phyloP scores from a whole-genome alignment of 352 stramenopile genomes.

The Elongisporangium prolatum region DNA sequence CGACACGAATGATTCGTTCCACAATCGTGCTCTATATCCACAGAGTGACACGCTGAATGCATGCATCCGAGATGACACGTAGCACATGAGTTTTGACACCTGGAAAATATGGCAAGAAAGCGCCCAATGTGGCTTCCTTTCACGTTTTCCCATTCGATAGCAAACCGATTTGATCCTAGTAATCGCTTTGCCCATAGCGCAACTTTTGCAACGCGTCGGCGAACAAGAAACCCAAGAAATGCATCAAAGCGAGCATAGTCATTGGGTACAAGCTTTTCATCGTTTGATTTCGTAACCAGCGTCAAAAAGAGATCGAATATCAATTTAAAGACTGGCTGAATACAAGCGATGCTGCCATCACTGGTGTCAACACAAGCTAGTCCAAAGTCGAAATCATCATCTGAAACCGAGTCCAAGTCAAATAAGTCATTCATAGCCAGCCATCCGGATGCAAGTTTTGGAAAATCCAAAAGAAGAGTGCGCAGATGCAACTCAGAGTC shows the following conservation, averaged over 20 bases:
- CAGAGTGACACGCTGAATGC: constrained; percentile 21
- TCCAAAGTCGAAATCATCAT: constrained; percentile 27
- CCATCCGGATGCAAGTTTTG: constrained; percentile 15
- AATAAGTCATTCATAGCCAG: constrained; percentile 11
- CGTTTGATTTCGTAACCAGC: constrained; percentile 11
- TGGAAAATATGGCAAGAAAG: constrained; percentile 20
- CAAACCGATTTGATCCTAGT: constrained; percentile 22
- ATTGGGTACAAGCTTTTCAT: constrained; percentile 15
- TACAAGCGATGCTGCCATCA: neutral
- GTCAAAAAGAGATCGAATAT: constrained; percentile 23
- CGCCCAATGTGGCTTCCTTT: constrained; percentile 17
- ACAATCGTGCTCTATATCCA: constrained; percentile 29
- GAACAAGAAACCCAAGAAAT: constrained; percentile 29
- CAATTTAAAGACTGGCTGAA: constrained; percentile 7
- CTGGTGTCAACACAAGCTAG: constrained; percentile 4
- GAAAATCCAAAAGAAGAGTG: constrained; percentile 14
- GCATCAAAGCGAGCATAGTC: constrained; percentile 30
- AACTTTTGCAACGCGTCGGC: constrained; percentile 27
- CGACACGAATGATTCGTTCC: constrained; percentile 33
- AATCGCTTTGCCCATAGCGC: constrained; percentile 24
- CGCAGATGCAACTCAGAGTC: neutral
- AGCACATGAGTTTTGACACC: constrained; percentile 26
- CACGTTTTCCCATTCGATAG: constrained; percentile 26
- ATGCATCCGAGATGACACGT: constrained; percentile 37
- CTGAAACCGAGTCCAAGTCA: constrained; percentile 11